Conservation (phyloP, 1,284 basidiomycete genomes). For the Austroboletus novae-zelandiae region DNA sequence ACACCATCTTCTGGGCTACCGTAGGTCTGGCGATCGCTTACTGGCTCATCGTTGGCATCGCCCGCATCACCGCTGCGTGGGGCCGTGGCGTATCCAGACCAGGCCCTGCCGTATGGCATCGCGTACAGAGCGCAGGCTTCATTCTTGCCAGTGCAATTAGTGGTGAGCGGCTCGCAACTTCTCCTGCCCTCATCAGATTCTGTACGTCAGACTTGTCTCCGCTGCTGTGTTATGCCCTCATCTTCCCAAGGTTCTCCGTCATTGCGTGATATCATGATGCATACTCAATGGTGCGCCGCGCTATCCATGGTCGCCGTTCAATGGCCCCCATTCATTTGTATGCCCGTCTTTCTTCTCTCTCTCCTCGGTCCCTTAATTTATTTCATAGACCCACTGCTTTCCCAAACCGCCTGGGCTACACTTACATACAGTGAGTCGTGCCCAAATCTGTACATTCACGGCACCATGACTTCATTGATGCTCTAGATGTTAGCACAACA, state of each 20-base stretch:
- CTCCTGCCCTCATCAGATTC: slow-evolving; percentile 86
- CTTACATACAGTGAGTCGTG: slow-evolving; percentile 75
- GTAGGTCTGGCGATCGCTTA: slow-evolving; percentile 77
- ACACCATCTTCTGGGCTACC: slow-evolving; percentile 80
- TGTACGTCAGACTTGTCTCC: slow-evolving; percentile 48
- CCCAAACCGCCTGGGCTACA: slow-evolving; percentile 85
- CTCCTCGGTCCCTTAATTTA: slow-evolving; percentile 14
- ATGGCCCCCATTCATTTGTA: slow-evolving; percentile 92
- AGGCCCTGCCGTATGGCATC: slow-evolving; percentile 60
- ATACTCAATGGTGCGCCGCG: slow-evolving; percentile 87
- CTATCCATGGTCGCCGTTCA: slow-evolving; percentile 91
- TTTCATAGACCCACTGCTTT: slow-evolving; percentile 75
- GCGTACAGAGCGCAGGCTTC: slow-evolving; percentile 78
- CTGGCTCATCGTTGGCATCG: slow-evolving; percentile 77
- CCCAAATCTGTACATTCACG: slow-evolving; percentile 1
- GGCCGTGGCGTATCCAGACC: slow-evolving; percentile 61
- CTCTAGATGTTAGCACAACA: slow-evolving; percentile 70
- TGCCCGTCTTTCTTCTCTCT: slow-evolving; percentile 29
- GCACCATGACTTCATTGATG: slow-evolving; percentile 12
- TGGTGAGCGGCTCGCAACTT: slow-evolving; percentile 82
- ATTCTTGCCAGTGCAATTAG: slow-evolving; percentile 91
- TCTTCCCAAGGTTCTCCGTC: slow-evolving; percentile 77
- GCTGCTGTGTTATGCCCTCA: slow-evolving; percentile 14
- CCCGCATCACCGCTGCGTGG: slow-evolving; percentile 83
- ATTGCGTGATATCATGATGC: slow-evolving; percentile 88